Conservation (phyloP, 164 flowering plant genomes). For the Houttuynia cordata region DNA sequence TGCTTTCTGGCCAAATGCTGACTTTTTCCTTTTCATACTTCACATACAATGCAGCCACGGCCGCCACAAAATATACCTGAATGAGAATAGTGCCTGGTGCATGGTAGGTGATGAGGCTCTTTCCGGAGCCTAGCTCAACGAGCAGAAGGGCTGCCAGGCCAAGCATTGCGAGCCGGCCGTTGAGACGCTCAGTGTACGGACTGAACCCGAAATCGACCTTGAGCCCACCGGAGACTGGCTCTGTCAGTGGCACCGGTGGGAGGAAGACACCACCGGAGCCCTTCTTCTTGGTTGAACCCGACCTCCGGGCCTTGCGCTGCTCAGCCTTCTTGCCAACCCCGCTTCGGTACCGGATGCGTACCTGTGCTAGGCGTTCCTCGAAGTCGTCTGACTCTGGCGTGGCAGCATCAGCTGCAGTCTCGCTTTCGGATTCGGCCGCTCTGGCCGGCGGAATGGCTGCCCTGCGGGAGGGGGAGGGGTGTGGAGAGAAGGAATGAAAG, state of each 20-base stretch:
- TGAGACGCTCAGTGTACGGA: constrained; percentile 60
- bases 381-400: constrained; percentile 21
- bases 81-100: constrained; percentile 49
- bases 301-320: constrained; percentile 32
- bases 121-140: constrained; percentile 82
- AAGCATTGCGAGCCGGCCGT: constrained; percentile 58
- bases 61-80: constrained; percentile 64
- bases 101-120: constrained; percentile 57
- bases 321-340: constrained; percentile 85
- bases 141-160: constrained; percentile 65
- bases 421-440: constrained; percentile 28
- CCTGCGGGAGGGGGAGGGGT: not conserved
- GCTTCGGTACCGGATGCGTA: constrained; percentile 52
- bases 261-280: constrained; percentile 32
- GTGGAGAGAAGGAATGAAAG: constrained; percentile 8
- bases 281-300: constrained; percentile 14
- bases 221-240: constrained; percentile 51
- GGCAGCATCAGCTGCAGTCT: constrained; percentile 4
- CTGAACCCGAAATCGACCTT: constrained; percentile 79
- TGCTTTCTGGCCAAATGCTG: constrained; percentile 58
- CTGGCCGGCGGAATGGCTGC: constrained; percentile 7
- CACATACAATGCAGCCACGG: constrained; percentile 47
- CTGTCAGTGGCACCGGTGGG: constrained; percentile 69
- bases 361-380: constrained; percentile 47
- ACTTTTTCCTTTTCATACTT: constrained; percentile 70